Base-by-base conservation (phyloP, 495 filamentous ascomycete genomes). In the Viridothelium virens region DNA sequence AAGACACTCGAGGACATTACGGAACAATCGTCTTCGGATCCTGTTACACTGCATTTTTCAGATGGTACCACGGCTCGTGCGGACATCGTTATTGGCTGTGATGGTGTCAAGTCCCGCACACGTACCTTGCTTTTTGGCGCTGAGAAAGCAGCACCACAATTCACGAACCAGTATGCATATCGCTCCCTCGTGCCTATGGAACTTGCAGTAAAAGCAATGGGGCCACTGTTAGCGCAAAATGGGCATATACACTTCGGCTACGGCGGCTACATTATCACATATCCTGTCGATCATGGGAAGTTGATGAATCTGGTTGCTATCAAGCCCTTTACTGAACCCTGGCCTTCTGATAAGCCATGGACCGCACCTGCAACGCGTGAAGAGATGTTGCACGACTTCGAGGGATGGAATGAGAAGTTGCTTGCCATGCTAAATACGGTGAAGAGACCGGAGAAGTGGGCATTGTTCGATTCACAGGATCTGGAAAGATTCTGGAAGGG, bases 11-110 rank as follows among this genome's bases (percentile, higher is more conserved):
- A 59, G 36, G 53, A 31, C 7, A 10, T 59, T 10, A 34, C 53
- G 7, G 53, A 59, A 5, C 2, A 59, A 7, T 31, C 53, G 2
- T 9, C 0, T 4, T 59, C 31, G 36, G 53, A 59, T 59, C 36
- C 25, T 10, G 68, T 76, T 16, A 62, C 50, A 18, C 33, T 76
- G 5, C 69, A 63, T 5, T 79, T 79, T 66, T 37, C 64, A 18
- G 64, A 66, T 36, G 56, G 64, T 34, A 61, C 46, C 18, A 59
- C 16, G 16, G 53, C 53, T 11, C 14, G 5, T 25, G 41, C 41
- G 1, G 56, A 56, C 18, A 56, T 56, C n/a, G 64, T 66, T n/a
- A 61, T 66, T 18, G 64, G 44, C 33, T 34, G 31, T 14, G 64
- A 65, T 62, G 64, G 64, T 7, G 39, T 66, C 34, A 12, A 53